Evolutionary conservation across 2,329 filamentous ascomycete species (phyloP), one percentile per base, ranked within the genome.

Genomic region (Ophiostoma piceae): DNA sequence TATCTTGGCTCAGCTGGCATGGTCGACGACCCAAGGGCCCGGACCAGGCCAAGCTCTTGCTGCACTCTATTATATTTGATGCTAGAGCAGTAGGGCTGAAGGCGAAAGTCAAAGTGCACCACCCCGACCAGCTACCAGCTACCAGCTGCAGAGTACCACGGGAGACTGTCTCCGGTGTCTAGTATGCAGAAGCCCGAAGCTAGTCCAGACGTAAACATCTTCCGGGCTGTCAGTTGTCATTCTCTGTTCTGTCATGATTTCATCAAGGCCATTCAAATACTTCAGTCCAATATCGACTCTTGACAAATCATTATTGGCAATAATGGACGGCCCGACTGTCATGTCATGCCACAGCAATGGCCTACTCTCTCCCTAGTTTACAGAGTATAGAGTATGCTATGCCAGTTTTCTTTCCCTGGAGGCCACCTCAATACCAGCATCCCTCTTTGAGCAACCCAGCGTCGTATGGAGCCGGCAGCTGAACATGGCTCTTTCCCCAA

Each of bases 1-100:
- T 62, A 62, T 62, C 57, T 19, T 32, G 57, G 22, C 9, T 32
- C 57, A 62, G 57, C 57, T 62, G 57, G 26, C 26, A 62, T 29
- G 26, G 26, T 19, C 57, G 5, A 12, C 22, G n/a, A 14, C 51
- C 47, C 47, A 51, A 57, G 51, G 22, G 22, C 51, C 51, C n/a
- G 11, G 22, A 12, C 51, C 47, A 19, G n/a, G 47, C 47, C 57
- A 35, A 32, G 11, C 14, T 32, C 8, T 22, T 11, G 12, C 6
- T 19, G 16, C 8, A n/a, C 6, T 47, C 1, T 47, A 19, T 19
- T 19, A 1, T 47, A 47, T 19, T 47, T 3, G 22, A 62, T 32
- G 16, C 14, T 62, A 19, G 11, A 19, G 14, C 26, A n/a, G 57
- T 32, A 62, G 57, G 57, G 57, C 57, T 62, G 57, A 32, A 26